Conservation (phyloP, 345 rosid genomes). For the Citropsis articulata region DNA sequence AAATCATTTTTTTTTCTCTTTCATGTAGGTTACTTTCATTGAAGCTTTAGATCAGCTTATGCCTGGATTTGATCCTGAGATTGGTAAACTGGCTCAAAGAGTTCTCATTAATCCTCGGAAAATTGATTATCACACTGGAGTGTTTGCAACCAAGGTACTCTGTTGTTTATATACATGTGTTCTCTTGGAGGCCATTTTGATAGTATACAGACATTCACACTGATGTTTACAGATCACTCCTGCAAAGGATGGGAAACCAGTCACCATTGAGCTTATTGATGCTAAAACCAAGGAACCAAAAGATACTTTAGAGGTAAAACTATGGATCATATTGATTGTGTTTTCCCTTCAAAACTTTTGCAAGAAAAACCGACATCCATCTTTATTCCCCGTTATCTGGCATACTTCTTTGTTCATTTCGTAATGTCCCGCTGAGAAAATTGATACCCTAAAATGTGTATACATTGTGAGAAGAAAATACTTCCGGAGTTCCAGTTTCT, state of each 20-base stretch:
- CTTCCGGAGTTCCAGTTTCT: background rate
- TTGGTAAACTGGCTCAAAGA: slow-evolving; percentile 93
- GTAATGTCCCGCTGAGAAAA: background rate
- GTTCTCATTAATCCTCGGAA: slow-evolving; percentile 91
- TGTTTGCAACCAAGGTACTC: slow-evolving; percentile 89
- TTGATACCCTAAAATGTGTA: background rate
- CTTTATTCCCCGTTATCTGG: background rate
- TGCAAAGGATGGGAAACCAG: slow-evolving; percentile 93
- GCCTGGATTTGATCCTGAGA: slow-evolving; percentile 99
- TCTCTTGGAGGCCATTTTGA: background rate
- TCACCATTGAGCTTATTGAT: slow-evolving; percentile 88
- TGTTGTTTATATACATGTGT: background rate
- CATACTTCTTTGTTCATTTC: background rate
- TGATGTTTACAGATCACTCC: slow-evolving; percentile 71
- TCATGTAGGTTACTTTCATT: slow-evolving; percentile 81
- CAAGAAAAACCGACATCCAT: background rate
- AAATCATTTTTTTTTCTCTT: background rate
- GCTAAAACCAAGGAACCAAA: slow-evolving; percentile 93
- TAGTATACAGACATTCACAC: background rate
- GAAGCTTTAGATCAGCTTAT: slow-evolving; percentile 97
- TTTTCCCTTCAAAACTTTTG: background rate
- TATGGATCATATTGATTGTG: background rate
- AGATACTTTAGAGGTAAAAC: slow-evolving; percentile 81
- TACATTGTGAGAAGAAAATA: background rate
- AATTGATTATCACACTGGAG: slow-evolving; percentile 93